Evolutionary conservation across 495 filamentous ascomycete species (phyloP), one percentile per base, ranked within the genome.

Genomic region (Cercophora sp.): DNA sequence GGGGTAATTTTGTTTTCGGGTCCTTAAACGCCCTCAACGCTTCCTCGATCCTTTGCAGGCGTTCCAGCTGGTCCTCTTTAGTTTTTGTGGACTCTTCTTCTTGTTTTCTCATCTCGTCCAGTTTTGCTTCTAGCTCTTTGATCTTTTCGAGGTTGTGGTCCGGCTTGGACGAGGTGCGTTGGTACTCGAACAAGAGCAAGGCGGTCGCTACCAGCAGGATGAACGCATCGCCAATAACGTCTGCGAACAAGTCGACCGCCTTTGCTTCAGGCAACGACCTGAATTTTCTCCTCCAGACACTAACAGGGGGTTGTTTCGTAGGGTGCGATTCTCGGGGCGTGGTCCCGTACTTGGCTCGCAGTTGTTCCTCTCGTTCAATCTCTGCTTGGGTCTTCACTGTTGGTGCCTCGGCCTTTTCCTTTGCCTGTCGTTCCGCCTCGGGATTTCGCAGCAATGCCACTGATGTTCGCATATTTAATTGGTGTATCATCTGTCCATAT

Each of bases 231-330:
- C 89, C 89, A 44, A 94, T 85, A 46, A 99, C 96, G 51, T 94
- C 95, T 8, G 93, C 94, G 22, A 96, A 95, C 5, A 91, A 80
- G 64, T 99, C 93, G 23, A 99, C 95, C 4, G 93, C 93, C 63
- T 97, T 96, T 11, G 81, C 80, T 60, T 99, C 94, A 26, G 88
- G 86, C 1, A 99, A 75, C 1, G 94, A 86, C 48, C 92, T 51
- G 47, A 76, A 82, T 55, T 70, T 74, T 36, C 75, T 69, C 56
- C 43, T 76, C 78, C 72, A 82, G 16, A 79, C 60, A 56, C 72
- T 80, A 48, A 62, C 58, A 37, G 66, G 66, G 13, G 58, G 43
- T 24, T 52, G 56, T 50, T 61, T 77, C 40, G 47, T 47, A 32
- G 67, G 51, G 16, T 70, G 66, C 1, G 61, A 59, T 20, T 68